Evolutionary conservation across 1,284 basidiomycete species (phyloP), one percentile per base, ranked within the genome.

Genomic region (Papiliotrema fonsecae): DNA sequence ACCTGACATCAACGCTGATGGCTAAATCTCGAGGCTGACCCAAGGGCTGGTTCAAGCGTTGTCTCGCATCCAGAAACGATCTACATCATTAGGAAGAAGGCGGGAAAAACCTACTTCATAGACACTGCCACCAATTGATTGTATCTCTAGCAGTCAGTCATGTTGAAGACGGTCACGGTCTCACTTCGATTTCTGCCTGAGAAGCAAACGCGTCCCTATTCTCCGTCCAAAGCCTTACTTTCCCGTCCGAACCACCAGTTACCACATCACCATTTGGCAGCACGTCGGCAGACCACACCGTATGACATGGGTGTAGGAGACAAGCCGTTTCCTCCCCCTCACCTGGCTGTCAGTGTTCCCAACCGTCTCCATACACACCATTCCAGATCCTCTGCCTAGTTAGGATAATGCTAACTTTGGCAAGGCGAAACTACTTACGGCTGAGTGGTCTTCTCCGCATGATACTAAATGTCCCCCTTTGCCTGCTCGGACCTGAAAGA

Each of bases 361-460:
- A 25, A 26, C 19, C n/a, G 18, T 21, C 18, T 21, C 19, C 11
- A 9, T 7, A 45, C 44, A 13, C n/a, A 45, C 44, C 24, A 22
- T 38, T 40, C 45, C 45, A 47, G 11, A 39, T 22, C 6, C 45
- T 35, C 45, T 47, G 24, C n/a, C n/a, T n/a, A 39, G 37, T 49
- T 21, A 52, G 35, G 24, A 1, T 4, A 24, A 19, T 28, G 16
- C 6, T 30, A 43, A 39, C 13, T 10, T 6, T 36, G 4, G 7
- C 31, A 13, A 1, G 9, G n/a, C 13, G 21, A 21, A 18, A n/a
- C 18, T 9, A 50, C 61, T 50, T 18, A 64, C 63, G 7, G 59
- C 59, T 2, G 58, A 62, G 42, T 69, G 62, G 45, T 69, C 66
- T 37, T 69, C 66, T 21, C 66, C 62, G 37, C 64, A 69, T 6